phyloP scores from a whole-genome alignment of 2,329 filamentous ascomycete genomes.

The Exserohilum rostratum region DNA sequence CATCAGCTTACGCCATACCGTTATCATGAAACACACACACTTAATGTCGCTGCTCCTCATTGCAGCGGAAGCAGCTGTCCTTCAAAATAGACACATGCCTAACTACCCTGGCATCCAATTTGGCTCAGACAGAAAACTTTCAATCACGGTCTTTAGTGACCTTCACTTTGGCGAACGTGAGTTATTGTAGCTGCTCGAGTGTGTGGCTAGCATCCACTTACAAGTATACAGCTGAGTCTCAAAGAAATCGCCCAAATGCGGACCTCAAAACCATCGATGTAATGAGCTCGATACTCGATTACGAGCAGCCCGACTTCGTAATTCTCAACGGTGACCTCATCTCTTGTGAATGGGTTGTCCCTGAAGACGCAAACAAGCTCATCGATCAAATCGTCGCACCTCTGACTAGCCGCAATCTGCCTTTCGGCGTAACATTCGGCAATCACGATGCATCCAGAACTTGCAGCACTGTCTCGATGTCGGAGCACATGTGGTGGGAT shows the following conservation, averaged over 20 bases:
- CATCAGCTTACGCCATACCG: not conserved
- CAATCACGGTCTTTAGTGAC: conserved; percentile 68
- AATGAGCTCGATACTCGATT: conserved; percentile 63
- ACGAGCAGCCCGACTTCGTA: conserved; percentile 64
- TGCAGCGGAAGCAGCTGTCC: conserved; percentile 8
- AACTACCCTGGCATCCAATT: conserved; percentile 37
- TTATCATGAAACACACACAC: conserved; percentile 26
- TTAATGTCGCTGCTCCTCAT: conserved; percentile 19
- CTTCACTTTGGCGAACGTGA: conserved; percentile 73
- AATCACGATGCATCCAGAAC: conserved; percentile 64
- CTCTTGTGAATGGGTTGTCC: conserved; percentile 61
- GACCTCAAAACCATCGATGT: conserved; percentile 64
- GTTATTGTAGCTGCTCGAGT: conserved; percentile 34
- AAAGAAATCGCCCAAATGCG: conserved; percentile 44
- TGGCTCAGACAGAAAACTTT: conserved; percentile 49
- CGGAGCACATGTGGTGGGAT: conserved; percentile 35
- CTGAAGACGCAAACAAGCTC: conserved; percentile 21
- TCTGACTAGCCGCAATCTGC: conserved; percentile 61
- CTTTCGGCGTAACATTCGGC: conserved; percentile 73
- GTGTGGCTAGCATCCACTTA: conserved; percentile 3
- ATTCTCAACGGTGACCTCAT: conserved; percentile 75
- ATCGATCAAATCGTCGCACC: conserved; percentile 36
- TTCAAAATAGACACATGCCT: conserved; percentile 1
- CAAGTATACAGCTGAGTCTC: conserved; percentile 13
- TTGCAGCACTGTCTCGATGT: conserved; percentile 30